These are phyloP conservation scores for Endocalyx cinctus DNA, from an alignment of 2,329 filamentous ascomycete genomes.

Conservation along the genomic window DNA sequence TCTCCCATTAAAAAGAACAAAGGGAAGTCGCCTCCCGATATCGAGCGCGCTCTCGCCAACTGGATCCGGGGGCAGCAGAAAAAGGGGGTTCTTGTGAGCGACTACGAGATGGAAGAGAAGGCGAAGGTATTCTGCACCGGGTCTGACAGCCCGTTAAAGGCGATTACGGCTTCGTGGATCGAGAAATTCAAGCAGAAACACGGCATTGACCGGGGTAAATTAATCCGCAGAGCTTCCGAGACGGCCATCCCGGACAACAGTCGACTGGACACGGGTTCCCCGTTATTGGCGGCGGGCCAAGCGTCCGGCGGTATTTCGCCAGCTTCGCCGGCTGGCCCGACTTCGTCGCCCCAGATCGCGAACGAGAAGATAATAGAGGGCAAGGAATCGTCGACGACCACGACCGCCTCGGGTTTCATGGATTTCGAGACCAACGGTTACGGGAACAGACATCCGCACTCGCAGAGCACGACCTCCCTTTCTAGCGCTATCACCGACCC, in stretches of 20 bases:
- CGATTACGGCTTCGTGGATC: slow-evolving; percentile 73
- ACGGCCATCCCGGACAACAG: slow-evolving; percentile 68
- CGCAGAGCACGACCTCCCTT: slow-evolving; percentile 62
- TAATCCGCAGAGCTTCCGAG: slow-evolving; percentile 56
- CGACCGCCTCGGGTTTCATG: slow-evolving; percentile 52
- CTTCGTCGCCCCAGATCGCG: slow-evolving; percentile 60
- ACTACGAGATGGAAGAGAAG: slow-evolving; percentile 81
- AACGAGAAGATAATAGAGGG: slow-evolving; percentile 69
- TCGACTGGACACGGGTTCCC: slow-evolving; percentile 50
- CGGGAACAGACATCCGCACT: slow-evolving; percentile 61
- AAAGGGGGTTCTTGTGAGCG: slow-evolving; percentile 67
- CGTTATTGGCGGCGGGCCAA: slow-evolving; percentile 51
- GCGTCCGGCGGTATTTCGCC: slow-evolving; percentile 68
- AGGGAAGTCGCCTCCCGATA: slow-evolving; percentile 76
- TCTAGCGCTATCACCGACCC: slow-evolving; percentile 64
- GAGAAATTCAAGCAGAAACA: slow-evolving; percentile 96
- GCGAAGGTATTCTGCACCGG: slow-evolving; percentile 74
- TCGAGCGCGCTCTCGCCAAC: slow-evolving; percentile 83
- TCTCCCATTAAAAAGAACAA: slow-evolving; percentile 80
- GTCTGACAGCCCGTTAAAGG: slow-evolving; percentile 66
- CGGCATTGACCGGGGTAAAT: slow-evolving; percentile 44
- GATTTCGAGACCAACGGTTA: slow-evolving; percentile 53
- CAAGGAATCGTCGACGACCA: slow-evolving; percentile 56
- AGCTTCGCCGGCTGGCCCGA: slow-evolving; percentile 61
- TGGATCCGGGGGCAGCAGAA: slow-evolving; percentile 81